These are phyloP conservation scores for Beauveria sp. DNA, from an alignment of 2,329 filamentous ascomycete species.

Conservation along the genomic window DNA sequence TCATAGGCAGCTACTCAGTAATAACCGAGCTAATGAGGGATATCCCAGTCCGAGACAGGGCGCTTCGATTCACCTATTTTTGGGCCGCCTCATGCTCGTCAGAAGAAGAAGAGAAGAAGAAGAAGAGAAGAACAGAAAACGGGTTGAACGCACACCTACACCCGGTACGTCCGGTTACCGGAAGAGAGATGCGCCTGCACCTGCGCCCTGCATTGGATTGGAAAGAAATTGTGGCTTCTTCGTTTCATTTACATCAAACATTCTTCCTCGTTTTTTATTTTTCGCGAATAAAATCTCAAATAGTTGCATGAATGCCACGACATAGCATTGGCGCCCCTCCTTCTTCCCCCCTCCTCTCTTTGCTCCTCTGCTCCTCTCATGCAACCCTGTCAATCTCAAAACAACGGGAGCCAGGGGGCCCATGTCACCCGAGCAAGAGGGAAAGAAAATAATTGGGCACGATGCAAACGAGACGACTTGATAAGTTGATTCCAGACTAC, in stretches of 20 bases:
- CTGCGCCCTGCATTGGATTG: background rate
- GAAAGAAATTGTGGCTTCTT: background rate
- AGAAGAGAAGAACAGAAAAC: background rate
- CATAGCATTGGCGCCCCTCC: background rate
- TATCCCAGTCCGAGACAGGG: background rate
- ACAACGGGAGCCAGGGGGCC: background rate
- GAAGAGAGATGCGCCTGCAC: background rate
- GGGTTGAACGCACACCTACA: background rate
- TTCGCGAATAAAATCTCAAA: background rate
- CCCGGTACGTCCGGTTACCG: background rate
- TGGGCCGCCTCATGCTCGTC: background rate
- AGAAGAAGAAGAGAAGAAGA: background rate
- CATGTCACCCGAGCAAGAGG: background rate
- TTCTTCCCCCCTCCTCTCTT: background rate
- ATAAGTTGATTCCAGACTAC: no score
- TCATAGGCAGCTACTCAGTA: no score
- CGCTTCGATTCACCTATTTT: constrained; percentile 10
- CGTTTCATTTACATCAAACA: constrained; percentile 2
- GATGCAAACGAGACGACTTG: background rate
- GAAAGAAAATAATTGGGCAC: background rate
- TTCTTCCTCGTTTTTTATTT: background rate
- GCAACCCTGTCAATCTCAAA: constrained; percentile 1
- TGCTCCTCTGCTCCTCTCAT: background rate
- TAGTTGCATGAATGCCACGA: background rate
- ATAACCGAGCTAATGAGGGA: background rate